These are phyloP conservation scores for Melastoma malabathricum DNA, from an alignment of 345 rosid species.

Conservation along the genomic window DNA sequence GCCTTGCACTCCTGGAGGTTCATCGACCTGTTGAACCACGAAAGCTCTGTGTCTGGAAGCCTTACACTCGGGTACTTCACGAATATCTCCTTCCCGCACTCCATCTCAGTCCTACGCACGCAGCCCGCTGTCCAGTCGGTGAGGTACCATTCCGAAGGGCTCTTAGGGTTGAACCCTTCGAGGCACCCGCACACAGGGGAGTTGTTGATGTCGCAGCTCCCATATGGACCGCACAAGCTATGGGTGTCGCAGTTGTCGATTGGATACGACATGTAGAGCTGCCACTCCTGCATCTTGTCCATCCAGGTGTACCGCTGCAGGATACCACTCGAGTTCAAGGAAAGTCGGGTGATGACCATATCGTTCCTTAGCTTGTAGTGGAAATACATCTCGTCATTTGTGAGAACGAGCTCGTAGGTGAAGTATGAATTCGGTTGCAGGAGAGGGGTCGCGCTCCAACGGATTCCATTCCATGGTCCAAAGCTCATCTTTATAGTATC, in stretches of 20 bases:
- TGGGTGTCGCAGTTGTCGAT: slow-evolving; percentile 32
- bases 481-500: slow-evolving; percentile 9
- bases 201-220: slow-evolving; percentile 21
- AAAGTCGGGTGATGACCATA: slow-evolving; percentile 17
- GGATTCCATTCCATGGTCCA: slow-evolving; percentile 38
- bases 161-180: slow-evolving; percentile 29
- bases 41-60: slow-evolving; percentile 25
- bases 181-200: slow-evolving; percentile 27
- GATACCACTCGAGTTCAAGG: slow-evolving; percentile 14
- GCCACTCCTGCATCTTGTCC: slow-evolving; percentile 19
- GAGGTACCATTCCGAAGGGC: slow-evolving; percentile 18
- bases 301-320: slow-evolving; percentile 28
- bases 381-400: slow-evolving; percentile 21
- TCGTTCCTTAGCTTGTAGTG: slow-evolving; percentile 13
- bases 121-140: slow-evolving; percentile 33
- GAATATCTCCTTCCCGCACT: slow-evolving; percentile 27
- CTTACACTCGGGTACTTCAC: slow-evolving; percentile 15
- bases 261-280: slow-evolving; percentile 14
- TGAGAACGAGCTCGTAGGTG: slow-evolving; percentile 11
- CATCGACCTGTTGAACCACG: slow-evolving; percentile 15
- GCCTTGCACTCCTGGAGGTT: slow-evolving; percentile 22
- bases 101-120: slow-evolving; percentile 17
- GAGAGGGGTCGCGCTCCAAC: slow-evolving; percentile 25
- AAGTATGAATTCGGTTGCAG: slow-evolving; percentile 10
- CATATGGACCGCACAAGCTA: slow-evolving; percentile 27